Evolutionary conservation across 345 rosid genomes (phyloP).

Genomic region (Populus davidiana): DNA sequence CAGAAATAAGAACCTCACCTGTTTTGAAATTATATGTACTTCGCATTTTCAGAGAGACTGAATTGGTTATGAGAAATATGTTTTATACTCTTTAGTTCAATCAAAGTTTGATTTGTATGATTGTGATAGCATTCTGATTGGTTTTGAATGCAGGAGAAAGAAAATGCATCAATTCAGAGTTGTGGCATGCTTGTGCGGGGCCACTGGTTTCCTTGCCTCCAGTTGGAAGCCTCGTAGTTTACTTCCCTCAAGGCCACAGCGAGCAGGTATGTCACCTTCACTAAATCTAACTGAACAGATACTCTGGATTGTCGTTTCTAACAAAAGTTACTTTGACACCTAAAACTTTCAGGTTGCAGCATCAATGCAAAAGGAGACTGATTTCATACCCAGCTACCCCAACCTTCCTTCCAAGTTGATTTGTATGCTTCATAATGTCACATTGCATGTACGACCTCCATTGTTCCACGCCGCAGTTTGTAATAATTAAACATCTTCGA

Average conservation of each 20-base stretch:
- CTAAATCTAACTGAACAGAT: slow-evolving; percentile 9
- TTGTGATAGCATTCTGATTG: slow-evolving; percentile 22
- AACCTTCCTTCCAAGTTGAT: slow-evolving; percentile 71
- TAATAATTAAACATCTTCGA: not conserved
- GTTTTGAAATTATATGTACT: not conserved
- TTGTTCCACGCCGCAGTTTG: not conserved
- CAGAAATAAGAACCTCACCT: not conserved
- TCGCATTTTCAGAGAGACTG: not conserved
- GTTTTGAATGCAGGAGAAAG: slow-evolving; percentile 61
- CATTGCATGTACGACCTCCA: slow-evolving; percentile 52
- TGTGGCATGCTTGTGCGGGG: slow-evolving; percentile 99
- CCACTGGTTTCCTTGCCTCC: slow-evolving; percentile 93
- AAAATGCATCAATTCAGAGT: slow-evolving; percentile 74
- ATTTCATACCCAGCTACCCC: slow-evolving; percentile 67
- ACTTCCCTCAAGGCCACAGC: slow-evolving; percentile 98
- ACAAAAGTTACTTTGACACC: slow-evolving; percentile 10
- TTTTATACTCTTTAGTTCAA: not conserved
- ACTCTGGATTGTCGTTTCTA: slow-evolving; percentile 14
- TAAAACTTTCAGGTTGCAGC: slow-evolving; percentile 60
- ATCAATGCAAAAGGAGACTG: slow-evolving; percentile 70
- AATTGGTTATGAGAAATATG: not conserved
- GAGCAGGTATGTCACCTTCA: slow-evolving; percentile 61
- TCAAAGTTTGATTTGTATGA: slow-evolving; percentile 6
- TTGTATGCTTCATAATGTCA: slow-evolving; percentile 67
- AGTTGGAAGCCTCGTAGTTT: slow-evolving; percentile 87